These are phyloP conservation scores for Chlamydomonas eustigma DNA, from an alignment of 139 green algal species.

Conservation along the genomic window DNA sequence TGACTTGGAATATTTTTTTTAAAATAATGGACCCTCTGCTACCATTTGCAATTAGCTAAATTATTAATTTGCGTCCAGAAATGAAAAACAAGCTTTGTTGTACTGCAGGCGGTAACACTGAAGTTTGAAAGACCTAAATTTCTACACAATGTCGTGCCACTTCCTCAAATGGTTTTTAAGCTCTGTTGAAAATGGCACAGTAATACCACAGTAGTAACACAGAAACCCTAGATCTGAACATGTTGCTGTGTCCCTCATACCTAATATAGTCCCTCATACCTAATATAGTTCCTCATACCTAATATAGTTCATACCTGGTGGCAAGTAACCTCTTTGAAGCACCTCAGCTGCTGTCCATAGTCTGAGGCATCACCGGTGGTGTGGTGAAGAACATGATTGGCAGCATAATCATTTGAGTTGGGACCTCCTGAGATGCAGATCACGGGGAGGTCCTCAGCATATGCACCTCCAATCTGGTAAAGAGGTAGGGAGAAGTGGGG, in stretches of 20 bases:
- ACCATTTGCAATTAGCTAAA: too few species aligned
- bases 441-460: constrained; percentile 61
- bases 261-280: too few species aligned
- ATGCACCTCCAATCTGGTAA: constrained; percentile 54
- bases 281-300: constrained; percentile 5
- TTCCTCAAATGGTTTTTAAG: background rate
- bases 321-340: constrained; percentile 70
- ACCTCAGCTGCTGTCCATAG: constrained; percentile 56
- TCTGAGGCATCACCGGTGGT: constrained; percentile 55
- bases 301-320: constrained; percentile 36
- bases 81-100: background rate
- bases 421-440: constrained; percentile 59
- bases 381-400: constrained; percentile 74
- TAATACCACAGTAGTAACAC: background rate
- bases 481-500: background rate
- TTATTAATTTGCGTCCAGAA: too few species aligned
- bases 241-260: too few species aligned
- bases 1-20: background rate
- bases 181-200: background rate
- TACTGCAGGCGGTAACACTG: background rate
- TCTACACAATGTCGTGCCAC: background rate
- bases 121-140: background rate
- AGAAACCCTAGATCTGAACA: background rate
- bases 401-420: constrained; percentile 71
- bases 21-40: background rate